These are phyloP conservation scores for Neonectria neomacrospora DNA, from an alignment of 2,329 filamentous ascomycete genomes.

Conservation along the genomic window DNA sequence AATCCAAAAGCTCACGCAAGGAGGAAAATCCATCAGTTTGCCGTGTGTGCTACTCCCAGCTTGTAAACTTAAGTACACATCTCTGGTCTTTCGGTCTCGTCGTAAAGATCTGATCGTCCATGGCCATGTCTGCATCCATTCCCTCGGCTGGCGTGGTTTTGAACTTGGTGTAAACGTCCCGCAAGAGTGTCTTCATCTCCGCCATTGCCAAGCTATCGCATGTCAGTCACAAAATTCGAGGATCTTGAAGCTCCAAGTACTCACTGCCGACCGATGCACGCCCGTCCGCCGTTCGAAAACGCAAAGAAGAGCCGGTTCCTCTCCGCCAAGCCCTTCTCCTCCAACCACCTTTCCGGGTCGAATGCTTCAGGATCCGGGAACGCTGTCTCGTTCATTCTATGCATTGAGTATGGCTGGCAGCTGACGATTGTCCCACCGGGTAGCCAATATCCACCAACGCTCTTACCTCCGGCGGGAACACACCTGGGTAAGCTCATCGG, in stretches of 20 bases:
- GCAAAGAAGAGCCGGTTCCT: slow-evolving; percentile 31
- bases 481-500: slow-evolving; percentile 29
- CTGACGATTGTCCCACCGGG: slow-evolving; percentile 31
- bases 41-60: slow-evolving; percentile 20
- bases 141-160: slow-evolving; percentile 11
- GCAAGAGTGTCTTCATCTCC: slow-evolving; percentile 32
- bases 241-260: neutral
- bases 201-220: slow-evolving; percentile 24
- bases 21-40: too few species aligned
- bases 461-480: slow-evolving; percentile 21
- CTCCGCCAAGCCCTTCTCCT: slow-evolving; percentile 15
- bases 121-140: slow-evolving; percentile 25
- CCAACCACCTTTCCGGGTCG: slow-evolving; percentile 27
- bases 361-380: slow-evolving; percentile 29
- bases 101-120: slow-evolving; percentile 37
- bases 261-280: slow-evolving; percentile 36
- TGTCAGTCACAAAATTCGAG: neutral
- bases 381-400: slow-evolving; percentile 17
- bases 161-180: slow-evolving; percentile 25
- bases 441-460: slow-evolving; percentile 24
- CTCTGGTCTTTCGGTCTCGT: slow-evolving; percentile 33
- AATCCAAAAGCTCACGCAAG: too few species aligned
- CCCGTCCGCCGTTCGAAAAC: slow-evolving; percentile 28
- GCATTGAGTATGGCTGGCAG: slow-evolving; percentile 33
- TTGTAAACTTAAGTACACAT: slow-evolving; percentile 26